Evolutionary conservation across 768 basidiomycete genomes (phyloP).

Genomic region (Sarcodon sp.): DNA sequence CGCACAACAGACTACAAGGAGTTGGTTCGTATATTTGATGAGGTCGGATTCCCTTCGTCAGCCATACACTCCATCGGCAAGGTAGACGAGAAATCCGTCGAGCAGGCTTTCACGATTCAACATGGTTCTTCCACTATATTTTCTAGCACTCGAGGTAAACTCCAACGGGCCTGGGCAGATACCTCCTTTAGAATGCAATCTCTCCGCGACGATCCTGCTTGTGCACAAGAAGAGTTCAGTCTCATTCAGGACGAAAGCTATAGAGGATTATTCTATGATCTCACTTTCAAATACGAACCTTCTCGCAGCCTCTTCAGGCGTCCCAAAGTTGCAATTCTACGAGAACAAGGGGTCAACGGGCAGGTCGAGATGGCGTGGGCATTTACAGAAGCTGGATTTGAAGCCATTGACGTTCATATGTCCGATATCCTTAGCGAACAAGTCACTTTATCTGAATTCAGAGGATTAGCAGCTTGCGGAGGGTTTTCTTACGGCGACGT

Average conservation of each 20-base stretch:
- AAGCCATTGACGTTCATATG: constrained; percentile 97
- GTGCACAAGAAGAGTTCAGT: constrained; percentile 73
- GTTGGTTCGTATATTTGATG: constrained; percentile 48
- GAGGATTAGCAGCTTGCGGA: constrained; percentile 89
- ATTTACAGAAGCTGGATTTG: constrained; percentile 88
- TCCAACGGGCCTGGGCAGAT: constrained; percentile 88
- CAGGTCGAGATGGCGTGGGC: constrained; percentile 99
- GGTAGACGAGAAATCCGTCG: constrained; percentile 37
- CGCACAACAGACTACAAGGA: constrained; percentile 39
- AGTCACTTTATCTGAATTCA: constrained; percentile 53
- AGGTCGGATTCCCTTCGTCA: constrained; percentile 62
- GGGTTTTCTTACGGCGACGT: constrained; percentile 99
- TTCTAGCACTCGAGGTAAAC: constrained; percentile 45
- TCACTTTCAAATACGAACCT: constrained; percentile 37
- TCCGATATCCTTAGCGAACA: constrained; percentile 78
- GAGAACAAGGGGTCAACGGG: constrained; percentile 98
- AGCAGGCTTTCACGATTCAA: constrained; percentile 55
- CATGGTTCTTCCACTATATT: constrained; percentile 40
- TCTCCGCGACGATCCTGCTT: constrained; percentile 69
- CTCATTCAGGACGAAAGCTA: constrained; percentile 50
- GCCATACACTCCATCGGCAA: constrained; percentile 72
- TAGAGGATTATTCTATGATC: constrained; percentile 64
- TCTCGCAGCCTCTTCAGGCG: constrained; percentile 29
- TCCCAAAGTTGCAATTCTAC: constrained; percentile 87
- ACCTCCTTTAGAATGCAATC: constrained; percentile 90